phyloP scores from a whole-genome alignment of 2,329 filamentous ascomycete genomes.

The Colletotrichum sp. region DNA sequence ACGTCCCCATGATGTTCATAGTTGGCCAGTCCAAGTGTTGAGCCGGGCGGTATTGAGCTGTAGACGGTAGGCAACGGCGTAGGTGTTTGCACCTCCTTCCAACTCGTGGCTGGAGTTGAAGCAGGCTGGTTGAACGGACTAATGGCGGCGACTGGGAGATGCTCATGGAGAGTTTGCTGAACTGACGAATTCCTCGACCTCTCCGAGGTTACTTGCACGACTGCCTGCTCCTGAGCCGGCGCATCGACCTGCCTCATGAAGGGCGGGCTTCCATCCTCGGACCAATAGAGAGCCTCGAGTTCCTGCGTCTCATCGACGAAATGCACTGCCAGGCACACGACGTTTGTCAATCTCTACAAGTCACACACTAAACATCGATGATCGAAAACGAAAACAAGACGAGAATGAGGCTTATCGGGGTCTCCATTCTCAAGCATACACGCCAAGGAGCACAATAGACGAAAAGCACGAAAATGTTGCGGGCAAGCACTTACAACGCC shows the following conservation, averaged over 20 bases:
- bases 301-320: constrained; percentile 17
- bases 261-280: background rate
- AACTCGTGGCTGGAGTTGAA: background rate
- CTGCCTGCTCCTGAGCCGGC: background rate
- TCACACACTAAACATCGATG: background rate
- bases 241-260: background rate
- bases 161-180: background rate
- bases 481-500: constrained; percentile 3
- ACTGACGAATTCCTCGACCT: background rate
- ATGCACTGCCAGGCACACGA: background rate
- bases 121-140: background rate
- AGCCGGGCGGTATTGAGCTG: background rate
- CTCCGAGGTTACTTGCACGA: background rate
- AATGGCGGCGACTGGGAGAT: background rate
- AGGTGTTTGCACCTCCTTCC: constrained; percentile 8
- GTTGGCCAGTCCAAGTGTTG: constrained; percentile 7
- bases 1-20: constrained; percentile 7
- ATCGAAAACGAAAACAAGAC: background rate
- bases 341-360: background rate
- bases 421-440: background rate
- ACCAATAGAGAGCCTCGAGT: constrained; percentile 13
- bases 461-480: background rate
- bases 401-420: background rate
- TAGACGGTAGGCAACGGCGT: background rate
- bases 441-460: background rate